Base-by-base conservation (phyloP, 1,139 yeast species). In the Zygoascus sp. region DNA sequence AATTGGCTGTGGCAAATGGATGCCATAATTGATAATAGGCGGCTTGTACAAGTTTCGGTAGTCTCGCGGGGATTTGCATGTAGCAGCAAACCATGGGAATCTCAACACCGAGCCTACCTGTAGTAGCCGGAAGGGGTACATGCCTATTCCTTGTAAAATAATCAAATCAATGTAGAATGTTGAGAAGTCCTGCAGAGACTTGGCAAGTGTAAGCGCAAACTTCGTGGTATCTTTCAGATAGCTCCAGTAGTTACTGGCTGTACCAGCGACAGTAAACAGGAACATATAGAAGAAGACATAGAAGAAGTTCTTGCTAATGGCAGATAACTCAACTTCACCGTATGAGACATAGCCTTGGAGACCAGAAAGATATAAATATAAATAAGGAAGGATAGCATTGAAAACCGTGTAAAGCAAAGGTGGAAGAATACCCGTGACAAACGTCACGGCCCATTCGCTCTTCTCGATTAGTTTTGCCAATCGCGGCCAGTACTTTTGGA, bases 261-360 rank as follows among this genome's bases (percentile, higher is more conserved):
- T 83, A 46, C 92, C 90, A 19, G 88, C 87, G 43, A 84, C 75
- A 7, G 94, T 84, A 66, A 87, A 87, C 64, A 87, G 73, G 58
- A 87, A 88, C 74, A 87, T 75, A 66, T 86, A 87, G 61, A 87
- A 86, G 63, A 88, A 87, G 35, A 86, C 81, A 65, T 83, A 88
- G 62, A 85, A 81, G 65, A 86, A 87, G 65, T 88, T 87, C 68
- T 88, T 87, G 51, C 84, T 77, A 11, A 87, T 80, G 0, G 87
- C 76, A 0, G 92, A 80, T 28, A 87, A 69, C 63, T 87, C 96
- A 47, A 81, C 86, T 57, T 87, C 95, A 32, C 92, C 87, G 55
- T 81, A 80, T 6, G 94, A 83, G 7, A 86, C 74, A 57, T 77
- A 78, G 0, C 96, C 96, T 64, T 87, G 96, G 44, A 74, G 65